Percentiles rank a stretch among this genome's conserved stretches.
phyloP scores from a whole-genome alignment of 345 rosid genomes.

The Rhodamnia rubescens region DNA sequence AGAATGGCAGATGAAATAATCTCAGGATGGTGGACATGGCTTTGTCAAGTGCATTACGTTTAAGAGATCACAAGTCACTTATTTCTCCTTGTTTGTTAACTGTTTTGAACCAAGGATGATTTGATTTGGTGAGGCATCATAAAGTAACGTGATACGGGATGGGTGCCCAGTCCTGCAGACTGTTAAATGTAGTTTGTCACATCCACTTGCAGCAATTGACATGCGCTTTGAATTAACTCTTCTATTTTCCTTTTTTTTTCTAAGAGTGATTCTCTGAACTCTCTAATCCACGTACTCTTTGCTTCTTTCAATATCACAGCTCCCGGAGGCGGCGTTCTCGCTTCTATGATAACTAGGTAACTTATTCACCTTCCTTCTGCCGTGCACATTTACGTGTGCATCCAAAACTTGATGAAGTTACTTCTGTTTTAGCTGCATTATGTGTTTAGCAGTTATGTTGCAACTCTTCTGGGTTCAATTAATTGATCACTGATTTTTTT shows the following conservation, averaged over 20 bases:
- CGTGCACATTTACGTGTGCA: neutral
- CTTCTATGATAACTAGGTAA: conserved; percentile 54
- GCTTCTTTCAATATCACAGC: conserved; percentile 23
- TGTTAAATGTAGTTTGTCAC: neutral
- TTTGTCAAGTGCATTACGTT: neutral
- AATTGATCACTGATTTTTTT: neutral
- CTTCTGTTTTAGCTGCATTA: neutral
- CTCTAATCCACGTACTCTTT: neutral
- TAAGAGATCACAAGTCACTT: neutral
- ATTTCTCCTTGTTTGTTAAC: neutral
- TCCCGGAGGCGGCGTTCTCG: conserved; percentile 70
- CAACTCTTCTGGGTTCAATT: neutral
- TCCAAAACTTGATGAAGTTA: neutral
- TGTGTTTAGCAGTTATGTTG: neutral
- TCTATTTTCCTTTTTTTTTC: neutral
- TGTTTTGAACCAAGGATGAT: neutral
- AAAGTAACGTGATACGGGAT: neutral
- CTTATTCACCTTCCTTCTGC: neutral
- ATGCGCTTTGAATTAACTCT: neutral
- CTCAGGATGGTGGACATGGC: neutral
- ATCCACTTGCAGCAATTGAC: neutral
- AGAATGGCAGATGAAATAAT: neutral
- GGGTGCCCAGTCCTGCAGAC: neutral
- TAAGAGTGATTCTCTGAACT: neutral
- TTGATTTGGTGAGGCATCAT: neutral